Conservation (phyloP, 1,284 basidiomycete genomes). For the Grifola frondosa region DNA sequence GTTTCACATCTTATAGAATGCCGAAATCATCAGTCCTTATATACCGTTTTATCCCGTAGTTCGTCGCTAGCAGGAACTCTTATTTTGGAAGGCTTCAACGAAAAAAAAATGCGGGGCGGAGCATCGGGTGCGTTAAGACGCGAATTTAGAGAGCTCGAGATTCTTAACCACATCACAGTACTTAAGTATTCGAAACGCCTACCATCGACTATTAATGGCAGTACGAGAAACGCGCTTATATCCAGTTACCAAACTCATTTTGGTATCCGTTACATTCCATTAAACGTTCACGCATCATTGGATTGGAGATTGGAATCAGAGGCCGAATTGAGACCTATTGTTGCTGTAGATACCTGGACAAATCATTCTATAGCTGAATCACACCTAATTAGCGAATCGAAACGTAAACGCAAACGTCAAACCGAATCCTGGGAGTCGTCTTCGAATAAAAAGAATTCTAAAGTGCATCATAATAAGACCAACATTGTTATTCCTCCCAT, state of each 20-base stretch:
- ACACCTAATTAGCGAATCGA: no score
- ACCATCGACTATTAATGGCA: conserved; percentile 16
- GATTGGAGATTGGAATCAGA: not conserved
- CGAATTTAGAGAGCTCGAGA: conserved; percentile 35
- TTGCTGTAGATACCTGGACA: no score
- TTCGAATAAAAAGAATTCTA: no score
- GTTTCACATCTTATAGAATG: conserved; percentile 12
- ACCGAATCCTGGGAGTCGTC: no score
- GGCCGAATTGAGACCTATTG: no score
- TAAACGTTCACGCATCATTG: not conserved
- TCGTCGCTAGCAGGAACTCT: conserved; percentile 35
- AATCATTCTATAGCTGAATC: not conserved
- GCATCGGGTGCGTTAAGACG: conserved; percentile 20
- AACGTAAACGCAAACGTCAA: no score
- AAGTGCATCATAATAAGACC: no score
- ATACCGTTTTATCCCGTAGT: conserved; percentile 17
- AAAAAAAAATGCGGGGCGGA: conserved; percentile 22
- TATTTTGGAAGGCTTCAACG: conserved; percentile 32
- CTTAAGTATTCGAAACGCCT: conserved; percentile 23
- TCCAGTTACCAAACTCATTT: conserved; percentile 10
- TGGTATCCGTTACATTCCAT: not conserved
- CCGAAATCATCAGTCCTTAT: conserved; percentile 11
- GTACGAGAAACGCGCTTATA: conserved; percentile 12
- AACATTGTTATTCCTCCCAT: no score
- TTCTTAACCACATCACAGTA: conserved; percentile 34